Evolutionary conservation across 1,139 yeast species (phyloP), one percentile per base, ranked within the genome.

Genomic region (Scheffersomyces illinoinensis): DNA sequence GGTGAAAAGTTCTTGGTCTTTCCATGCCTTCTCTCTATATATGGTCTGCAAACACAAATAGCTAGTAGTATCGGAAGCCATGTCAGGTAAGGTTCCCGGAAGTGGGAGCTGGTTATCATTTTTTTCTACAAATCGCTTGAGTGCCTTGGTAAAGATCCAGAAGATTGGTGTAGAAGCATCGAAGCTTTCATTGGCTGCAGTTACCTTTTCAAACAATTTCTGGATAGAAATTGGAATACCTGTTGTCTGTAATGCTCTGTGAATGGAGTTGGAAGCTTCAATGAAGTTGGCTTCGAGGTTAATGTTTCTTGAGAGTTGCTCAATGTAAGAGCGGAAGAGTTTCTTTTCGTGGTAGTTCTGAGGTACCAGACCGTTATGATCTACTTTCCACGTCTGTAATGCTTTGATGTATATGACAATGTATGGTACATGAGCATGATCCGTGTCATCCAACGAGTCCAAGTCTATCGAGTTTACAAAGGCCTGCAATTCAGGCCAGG

Each of bases 21-120:
- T 55, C 5, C 65, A 61, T 1, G 92, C 89, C 66, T 89, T 90
- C 1, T 72, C 74, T 21, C 79, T 74, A 69, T 90, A 93, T 18
- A 91, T 66, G 0, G 70, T 70, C 68, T 88, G 90, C 56, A 95
- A 72, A 6, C 68, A 70, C 10, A 89, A 78, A 69, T 90, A 95
- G 57, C 81, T 81, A 17, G 74, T 74, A 0, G 97, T 88, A 63
- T 88, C 87, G 0, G 97, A 85, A 47, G 91, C 90, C 98, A 95
- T 93, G 71, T 93, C 98, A 0, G 97, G 97, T 14, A 93, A 70
- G 1, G 78, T 82, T 0, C 97, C 97, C 2, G 89, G 81, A 2
- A 92, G 75, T 0, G 98, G 98, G 24, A 90, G 73, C 21, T 72
- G 68, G 3, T 76, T 73, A n/a, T 76, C 72, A 59, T 78, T 73